phyloP scores from a whole-genome alignment of 371 early-diverging fungal genomes.

The Mucor sp. region DNA sequence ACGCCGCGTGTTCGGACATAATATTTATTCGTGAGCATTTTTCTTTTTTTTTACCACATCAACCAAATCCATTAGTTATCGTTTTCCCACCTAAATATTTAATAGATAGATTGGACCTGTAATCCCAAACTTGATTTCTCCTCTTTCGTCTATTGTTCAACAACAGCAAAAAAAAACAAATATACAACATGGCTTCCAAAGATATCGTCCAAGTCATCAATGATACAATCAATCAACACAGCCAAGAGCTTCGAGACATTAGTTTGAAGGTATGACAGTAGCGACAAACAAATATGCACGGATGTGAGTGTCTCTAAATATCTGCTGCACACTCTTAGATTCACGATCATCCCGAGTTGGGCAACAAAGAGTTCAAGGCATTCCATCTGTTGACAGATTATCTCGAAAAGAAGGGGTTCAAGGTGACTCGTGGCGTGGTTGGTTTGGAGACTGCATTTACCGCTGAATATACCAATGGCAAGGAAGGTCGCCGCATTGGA shows the following conservation, averaged over 20 bases:
- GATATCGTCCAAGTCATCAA: conserved; percentile 9
- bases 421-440: conserved; percentile 53
- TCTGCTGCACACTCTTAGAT: conserved; percentile 31
- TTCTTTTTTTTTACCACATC: background rate
- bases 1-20: background rate
- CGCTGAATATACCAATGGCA: conserved; percentile 55
- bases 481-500: conserved; percentile 44
- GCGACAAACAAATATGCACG: background rate
- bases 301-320: background rate
- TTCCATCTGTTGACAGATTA: conserved; percentile 55
- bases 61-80: background rate
- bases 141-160: background rate
- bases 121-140: background rate
- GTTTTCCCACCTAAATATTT: background rate
- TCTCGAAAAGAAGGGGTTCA: conserved; percentile 57
- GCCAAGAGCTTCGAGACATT: conserved; percentile 21
- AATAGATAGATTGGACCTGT: background rate
- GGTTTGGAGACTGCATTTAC: conserved; percentile 67
- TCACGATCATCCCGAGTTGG: conserved; percentile 68
- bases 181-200: conserved; percentile 4
- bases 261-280: conserved; percentile 19
- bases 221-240: conserved; percentile 12
- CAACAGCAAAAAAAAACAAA: background rate
- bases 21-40: background rate
- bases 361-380: conserved; percentile 57